These are phyloP conservation scores for Boechera divaricarpa DNA, from an alignment of 345 rosid species.

Conservation along the genomic window DNA sequence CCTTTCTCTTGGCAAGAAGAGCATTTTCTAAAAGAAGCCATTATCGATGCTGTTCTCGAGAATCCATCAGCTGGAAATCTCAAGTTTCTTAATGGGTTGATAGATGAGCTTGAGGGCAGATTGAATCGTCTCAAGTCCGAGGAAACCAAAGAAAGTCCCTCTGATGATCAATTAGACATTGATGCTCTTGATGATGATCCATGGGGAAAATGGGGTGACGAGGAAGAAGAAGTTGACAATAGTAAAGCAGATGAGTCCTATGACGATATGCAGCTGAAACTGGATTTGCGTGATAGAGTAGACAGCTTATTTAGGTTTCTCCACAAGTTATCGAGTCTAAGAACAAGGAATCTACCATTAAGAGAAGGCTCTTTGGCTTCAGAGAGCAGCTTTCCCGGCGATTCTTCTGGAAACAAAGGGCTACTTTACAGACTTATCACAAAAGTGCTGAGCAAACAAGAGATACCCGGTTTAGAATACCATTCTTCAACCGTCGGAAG, in stretches of 20 bases:
- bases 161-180: constrained; percentile 55
- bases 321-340: constrained; percentile 73
- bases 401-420: constrained; percentile 65
- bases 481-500: constrained; percentile 97
- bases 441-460: constrained; percentile 63
- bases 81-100: constrained; percentile 72
- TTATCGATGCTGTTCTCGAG: constrained; percentile 76
- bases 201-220: constrained; percentile 97
- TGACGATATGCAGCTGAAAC: constrained; percentile 80
- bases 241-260: constrained; percentile 59
- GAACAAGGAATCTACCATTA: constrained; percentile 54
- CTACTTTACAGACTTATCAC: constrained; percentile 71
- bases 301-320: constrained; percentile 80
- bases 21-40: constrained; percentile 87
- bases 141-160: constrained; percentile 50
- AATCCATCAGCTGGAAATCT: constrained; percentile 70
- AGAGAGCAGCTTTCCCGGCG: constrained; percentile 59
- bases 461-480: constrained; percentile 80
- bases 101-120: constrained; percentile 75
- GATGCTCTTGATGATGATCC: constrained; percentile 96
- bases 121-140: constrained; percentile 50
- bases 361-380: constrained; percentile 60
- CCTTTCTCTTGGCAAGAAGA: constrained; percentile 99
- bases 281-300: constrained; percentile 89
- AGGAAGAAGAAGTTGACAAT: constrained; percentile 65